Percentiles rank a stretch among this genome's conserved stretches.
Conservation (phyloP, 2,329 filamentous ascomycete species). For the Cladosporium colombiae region DNA sequence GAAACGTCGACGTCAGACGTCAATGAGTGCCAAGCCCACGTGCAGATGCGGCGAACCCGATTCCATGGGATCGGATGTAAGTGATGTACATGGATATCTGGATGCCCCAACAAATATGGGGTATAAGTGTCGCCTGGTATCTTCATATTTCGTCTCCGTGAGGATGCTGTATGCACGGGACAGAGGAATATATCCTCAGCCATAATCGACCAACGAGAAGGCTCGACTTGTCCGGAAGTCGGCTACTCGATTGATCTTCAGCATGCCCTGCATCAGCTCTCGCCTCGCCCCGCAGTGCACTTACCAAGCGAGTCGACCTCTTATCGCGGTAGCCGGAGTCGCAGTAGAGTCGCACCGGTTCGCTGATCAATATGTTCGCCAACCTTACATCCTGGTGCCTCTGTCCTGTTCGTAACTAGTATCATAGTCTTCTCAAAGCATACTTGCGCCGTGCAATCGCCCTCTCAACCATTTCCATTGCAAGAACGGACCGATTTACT, state of each 20-base stretch:
- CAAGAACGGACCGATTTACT: conserved; percentile 17
- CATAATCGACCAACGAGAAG: background rate
- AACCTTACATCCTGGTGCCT: background rate
- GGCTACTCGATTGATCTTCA: background rate
- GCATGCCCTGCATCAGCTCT: background rate
- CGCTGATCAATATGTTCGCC: background rate
- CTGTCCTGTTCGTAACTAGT: background rate
- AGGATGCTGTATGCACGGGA: background rate
- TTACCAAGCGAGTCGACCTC: background rate
- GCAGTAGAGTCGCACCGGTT: background rate
- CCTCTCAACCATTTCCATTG: background rate
- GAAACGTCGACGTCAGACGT: conserved; percentile 14
- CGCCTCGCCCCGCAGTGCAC: background rate
- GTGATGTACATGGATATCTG: background rate
- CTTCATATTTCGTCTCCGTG: background rate
- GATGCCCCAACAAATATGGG: no score
- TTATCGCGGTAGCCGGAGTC: background rate
- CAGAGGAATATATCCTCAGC: background rate
- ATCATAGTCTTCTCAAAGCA: background rate
- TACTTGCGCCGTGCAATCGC: background rate
- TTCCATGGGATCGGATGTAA: background rate
- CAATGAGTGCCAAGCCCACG: background rate
- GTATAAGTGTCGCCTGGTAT: background rate
- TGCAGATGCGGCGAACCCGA: background rate
- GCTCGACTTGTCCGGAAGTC: background rate